A percentile compares a stretch with the other conserved stretches of the same genome.
Conservation (phyloP, 164 flowering plant species). For the Chimonanthus salicifolius region DNA sequence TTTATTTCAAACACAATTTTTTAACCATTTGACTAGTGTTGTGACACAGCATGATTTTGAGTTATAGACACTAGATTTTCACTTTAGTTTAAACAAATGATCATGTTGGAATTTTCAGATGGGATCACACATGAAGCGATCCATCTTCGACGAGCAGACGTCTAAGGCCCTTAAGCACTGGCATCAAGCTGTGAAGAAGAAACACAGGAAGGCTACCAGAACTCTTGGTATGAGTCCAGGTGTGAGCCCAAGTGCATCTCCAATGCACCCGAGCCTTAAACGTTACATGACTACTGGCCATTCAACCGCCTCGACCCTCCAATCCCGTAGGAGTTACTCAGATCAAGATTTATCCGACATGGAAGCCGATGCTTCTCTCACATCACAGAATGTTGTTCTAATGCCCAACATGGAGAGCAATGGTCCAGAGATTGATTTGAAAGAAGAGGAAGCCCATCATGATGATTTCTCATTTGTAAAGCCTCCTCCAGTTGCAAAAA, state of each 20-base stretch:
- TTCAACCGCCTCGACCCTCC: constrained; percentile 1
- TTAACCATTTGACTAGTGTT: background rate
- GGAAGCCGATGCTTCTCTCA: constrained; percentile 17
- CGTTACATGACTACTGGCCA: constrained; percentile 20
- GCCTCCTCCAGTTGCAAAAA: background rate
- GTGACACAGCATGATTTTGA: background rate
- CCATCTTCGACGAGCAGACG: constrained; percentile 85
- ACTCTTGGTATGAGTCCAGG: constrained; percentile 15
- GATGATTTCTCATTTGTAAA: constrained; percentile 16
- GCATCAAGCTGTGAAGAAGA: constrained; percentile 63
- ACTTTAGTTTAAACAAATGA: background rate
- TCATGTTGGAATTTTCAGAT: constrained; percentile 37
- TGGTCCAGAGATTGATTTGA: constrained; percentile 7
- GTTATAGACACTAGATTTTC: background rate
- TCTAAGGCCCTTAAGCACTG: constrained; percentile 74
- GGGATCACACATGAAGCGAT: constrained; percentile 90
- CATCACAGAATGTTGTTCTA: constrained; percentile 14
- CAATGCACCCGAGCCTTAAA: constrained; percentile 3
- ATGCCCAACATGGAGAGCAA: constrained; percentile 17
- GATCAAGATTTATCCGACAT: constrained; percentile 22
- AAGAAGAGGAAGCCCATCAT: background rate
- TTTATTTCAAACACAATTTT: background rate
- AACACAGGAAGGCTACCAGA: constrained; percentile 9
- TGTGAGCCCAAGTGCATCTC: constrained; percentile 28
- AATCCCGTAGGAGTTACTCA: constrained; percentile 5